Conservation (phyloP, 345 rosid genomes). For the Gossypium raimondii region DNA sequence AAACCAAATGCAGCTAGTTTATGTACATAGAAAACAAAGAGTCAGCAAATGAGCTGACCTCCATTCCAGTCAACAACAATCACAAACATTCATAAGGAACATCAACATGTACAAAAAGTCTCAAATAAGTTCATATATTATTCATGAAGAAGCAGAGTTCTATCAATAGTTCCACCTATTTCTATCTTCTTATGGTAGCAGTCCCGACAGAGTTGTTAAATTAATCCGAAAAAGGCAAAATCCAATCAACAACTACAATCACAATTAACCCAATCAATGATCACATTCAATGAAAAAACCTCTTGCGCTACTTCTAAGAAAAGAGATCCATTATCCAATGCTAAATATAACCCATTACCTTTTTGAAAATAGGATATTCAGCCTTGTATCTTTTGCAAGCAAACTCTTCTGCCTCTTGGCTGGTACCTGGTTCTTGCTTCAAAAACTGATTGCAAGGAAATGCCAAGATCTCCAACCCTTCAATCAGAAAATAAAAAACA, state of each 20-base stretch:
- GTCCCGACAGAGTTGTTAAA: background rate
- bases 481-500: background rate
- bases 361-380: conserved; percentile 29
- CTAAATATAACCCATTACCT: conserved; percentile 4
- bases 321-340: background rate
- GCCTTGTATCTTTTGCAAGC: conserved; percentile 85
- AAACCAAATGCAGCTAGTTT: background rate
- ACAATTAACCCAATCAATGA: background rate
- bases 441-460: conserved; percentile 92
- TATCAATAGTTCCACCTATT: background rate
- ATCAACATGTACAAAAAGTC: background rate
- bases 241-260: background rate
- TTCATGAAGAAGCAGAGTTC: background rate
- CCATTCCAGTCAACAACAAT: background rate
- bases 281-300: background rate
- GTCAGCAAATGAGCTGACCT: background rate
- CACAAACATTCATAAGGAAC: background rate
- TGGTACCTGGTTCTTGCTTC: conserved; percentile 9
- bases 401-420: conserved; percentile 58
- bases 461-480: conserved; percentile 64
- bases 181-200: background rate
- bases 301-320: background rate
- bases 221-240: background rate
- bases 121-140: background rate
- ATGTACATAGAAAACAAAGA: background rate